Evolutionary conservation across 2,329 filamentous ascomycete species (phyloP).

Genomic region (Fusarium hainanense): DNA sequence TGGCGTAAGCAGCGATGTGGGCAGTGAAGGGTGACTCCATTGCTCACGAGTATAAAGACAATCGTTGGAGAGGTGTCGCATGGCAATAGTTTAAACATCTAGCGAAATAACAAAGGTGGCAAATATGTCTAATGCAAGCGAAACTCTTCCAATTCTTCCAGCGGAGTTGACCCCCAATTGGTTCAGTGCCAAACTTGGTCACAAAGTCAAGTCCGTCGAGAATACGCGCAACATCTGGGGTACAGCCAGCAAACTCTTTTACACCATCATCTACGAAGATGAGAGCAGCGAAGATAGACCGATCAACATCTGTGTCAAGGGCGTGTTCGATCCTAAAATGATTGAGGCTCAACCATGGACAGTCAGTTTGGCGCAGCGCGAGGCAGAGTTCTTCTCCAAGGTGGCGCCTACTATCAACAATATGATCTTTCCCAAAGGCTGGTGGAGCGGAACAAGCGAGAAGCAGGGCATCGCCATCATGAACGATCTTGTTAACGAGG

Average conservation of each 20-base stretch:
- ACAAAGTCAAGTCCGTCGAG: constrained; percentile 37
- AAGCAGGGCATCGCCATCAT: constrained; percentile 55
- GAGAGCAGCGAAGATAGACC: constrained; percentile 27
- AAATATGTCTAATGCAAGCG: constrained; percentile 12
- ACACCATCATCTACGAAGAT: constrained; percentile 46
- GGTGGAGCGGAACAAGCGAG: constrained; percentile 51
- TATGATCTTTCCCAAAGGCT: constrained; percentile 51
- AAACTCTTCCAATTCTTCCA: constrained; percentile 38
- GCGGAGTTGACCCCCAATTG: constrained; percentile 40
- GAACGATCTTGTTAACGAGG: constrained; percentile 49
- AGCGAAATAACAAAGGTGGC: not conserved
- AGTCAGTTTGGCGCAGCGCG: constrained; percentile 48
- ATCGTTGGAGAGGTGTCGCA: not conserved
- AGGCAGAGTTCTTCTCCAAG: constrained; percentile 53
- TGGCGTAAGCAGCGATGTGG: not conserved
- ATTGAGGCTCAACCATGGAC: constrained; percentile 43
- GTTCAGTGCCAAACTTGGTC: constrained; percentile 38
- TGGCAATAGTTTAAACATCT: not conserved
- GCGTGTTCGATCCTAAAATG: constrained; percentile 53
- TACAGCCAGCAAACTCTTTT: constrained; percentile 47
- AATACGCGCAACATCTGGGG: constrained; percentile 46
- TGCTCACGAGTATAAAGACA: not conserved
- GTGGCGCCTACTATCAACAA: constrained; percentile 49
- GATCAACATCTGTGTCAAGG: constrained; percentile 51
- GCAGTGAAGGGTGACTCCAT: not conserved